Evolutionary conservation across 805 yeast genomes (phyloP).

Genomic region (Pichia occidentalis): DNA sequence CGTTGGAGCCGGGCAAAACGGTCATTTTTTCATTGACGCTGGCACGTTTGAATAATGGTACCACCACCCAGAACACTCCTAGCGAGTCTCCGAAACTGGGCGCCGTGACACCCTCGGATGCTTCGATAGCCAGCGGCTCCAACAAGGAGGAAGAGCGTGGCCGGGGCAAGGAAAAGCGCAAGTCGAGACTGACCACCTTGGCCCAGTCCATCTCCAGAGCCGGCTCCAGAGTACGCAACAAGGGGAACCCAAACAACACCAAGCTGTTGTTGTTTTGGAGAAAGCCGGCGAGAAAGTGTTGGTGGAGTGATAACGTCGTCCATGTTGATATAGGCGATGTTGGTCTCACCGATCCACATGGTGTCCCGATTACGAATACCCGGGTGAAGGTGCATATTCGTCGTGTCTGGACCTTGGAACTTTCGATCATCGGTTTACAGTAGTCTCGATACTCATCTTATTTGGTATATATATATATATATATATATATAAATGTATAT

Average conservation of each 20-base stretch:
- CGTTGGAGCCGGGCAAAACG: conserved; percentile 81
- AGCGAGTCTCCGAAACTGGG: conserved; percentile 30
- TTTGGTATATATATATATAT: too few species aligned
- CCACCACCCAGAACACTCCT: conserved; percentile 14
- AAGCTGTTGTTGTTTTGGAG: conserved; percentile 90
- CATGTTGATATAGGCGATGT: conserved; percentile 35
- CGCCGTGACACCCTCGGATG: conserved; percentile 20
- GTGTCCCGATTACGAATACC: conserved; percentile 29
- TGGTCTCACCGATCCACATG: conserved; percentile 21
- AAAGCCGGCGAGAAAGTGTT: conserved; percentile 96
- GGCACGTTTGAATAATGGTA: conserved; percentile 43
- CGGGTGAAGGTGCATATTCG: conserved; percentile 74
- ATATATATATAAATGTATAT: too few species aligned
- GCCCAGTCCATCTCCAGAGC: conserved; percentile 51
- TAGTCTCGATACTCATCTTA: conserved; percentile 15
- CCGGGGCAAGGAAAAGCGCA: conserved; percentile 11
- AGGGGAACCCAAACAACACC: conserved; percentile 31
- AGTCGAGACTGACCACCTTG: conserved; percentile 48
- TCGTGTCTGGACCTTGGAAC: conserved; percentile 94
- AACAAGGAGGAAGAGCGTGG: conserved; percentile 16
- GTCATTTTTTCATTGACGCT: conserved; percentile 80
- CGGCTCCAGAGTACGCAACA: conserved; percentile 31
- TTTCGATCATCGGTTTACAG: conserved; percentile 82
- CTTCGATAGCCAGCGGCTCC: conserved; percentile 18
- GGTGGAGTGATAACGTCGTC: conserved; percentile 79